These are phyloP conservation scores for Aspergillus ostianus DNA, from an alignment of 495 filamentous ascomycete species.

Conservation along the genomic window DNA sequence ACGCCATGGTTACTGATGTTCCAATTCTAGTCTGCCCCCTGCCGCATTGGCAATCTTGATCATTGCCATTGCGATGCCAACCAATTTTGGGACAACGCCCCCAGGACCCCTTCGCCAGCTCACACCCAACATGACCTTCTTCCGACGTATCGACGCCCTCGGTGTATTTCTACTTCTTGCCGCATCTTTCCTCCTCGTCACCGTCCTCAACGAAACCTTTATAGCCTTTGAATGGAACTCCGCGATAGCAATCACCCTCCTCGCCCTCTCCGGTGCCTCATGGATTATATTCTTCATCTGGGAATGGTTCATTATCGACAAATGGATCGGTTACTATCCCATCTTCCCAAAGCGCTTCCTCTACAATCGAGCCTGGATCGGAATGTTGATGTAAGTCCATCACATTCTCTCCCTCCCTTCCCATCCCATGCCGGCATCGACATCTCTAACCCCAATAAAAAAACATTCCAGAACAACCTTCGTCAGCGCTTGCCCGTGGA, in stretches of 20 bases:
- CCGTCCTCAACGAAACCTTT: slow-evolving; percentile 58
- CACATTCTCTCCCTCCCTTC: slow-evolving; percentile 14
- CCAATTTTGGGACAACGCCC: slow-evolving; percentile 13
- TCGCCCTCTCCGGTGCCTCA: slow-evolving; percentile 32
- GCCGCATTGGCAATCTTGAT: slow-evolving; percentile 23
- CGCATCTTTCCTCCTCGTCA: slow-evolving; percentile 55
- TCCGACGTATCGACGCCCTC: slow-evolving; percentile 52
- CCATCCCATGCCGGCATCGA: neutral
- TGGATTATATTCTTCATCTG: slow-evolving; percentile 40
- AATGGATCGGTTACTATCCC: slow-evolving; percentile 27
- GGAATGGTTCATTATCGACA: slow-evolving; percentile 36
- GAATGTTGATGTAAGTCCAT: slow-evolving; percentile 28
- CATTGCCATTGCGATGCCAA: slow-evolving; percentile 27
- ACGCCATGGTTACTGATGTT: neutral
- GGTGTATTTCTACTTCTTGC: slow-evolving; percentile 53
- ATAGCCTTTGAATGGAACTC: slow-evolving; percentile 40
- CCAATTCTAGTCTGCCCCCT: slow-evolving; percentile 18
- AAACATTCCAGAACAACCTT: slow-evolving; percentile 10
- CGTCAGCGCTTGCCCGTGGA: slow-evolving; percentile 53
- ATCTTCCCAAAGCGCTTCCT: slow-evolving; percentile 39
- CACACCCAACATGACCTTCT: slow-evolving; percentile 24
- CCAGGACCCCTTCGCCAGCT: neutral
- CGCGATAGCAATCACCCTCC: slow-evolving; percentile 42
- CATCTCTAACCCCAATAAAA: neutral
- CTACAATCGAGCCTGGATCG: slow-evolving; percentile 33